phyloP scores from a whole-genome alignment of 202 grass and related monocot genomes.

The Musa balbisiana region DNA sequence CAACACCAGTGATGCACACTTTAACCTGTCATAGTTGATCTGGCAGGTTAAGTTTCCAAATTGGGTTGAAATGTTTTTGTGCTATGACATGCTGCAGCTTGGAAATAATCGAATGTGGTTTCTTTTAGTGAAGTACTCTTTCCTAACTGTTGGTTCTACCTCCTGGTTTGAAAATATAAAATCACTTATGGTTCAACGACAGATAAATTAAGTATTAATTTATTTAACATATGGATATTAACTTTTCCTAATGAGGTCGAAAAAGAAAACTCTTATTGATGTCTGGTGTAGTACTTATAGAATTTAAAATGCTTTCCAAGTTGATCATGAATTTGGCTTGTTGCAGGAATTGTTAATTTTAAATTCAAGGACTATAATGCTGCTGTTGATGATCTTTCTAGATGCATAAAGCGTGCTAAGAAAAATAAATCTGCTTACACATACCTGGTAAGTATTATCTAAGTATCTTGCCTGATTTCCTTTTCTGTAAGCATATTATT shows the following conservation, averaged over 20 bases:
- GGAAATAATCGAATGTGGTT: too few relatives aligned
- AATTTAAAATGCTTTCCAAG: not conserved
- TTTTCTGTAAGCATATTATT: constrained; percentile 7
- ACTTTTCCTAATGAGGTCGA: too few relatives aligned
- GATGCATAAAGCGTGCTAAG: constrained; percentile 78
- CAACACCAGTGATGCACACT: not conserved
- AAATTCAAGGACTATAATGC: constrained; percentile 97
- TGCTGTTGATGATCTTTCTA: constrained; percentile 72
- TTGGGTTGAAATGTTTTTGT: too few relatives aligned
- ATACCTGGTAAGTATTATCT: constrained; percentile 60
- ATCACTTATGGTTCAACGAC: not conserved
- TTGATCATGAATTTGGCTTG: not conserved
- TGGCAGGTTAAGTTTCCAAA: too few relatives aligned
- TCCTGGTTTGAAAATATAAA: not conserved
- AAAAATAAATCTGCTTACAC: constrained; percentile 97
- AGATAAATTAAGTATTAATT: not conserved
- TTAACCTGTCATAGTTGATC: too few relatives aligned
- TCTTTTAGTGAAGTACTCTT: not conserved
- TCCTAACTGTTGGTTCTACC: not conserved
- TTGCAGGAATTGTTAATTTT: constrained; percentile 94
- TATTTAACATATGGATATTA: not conserved
- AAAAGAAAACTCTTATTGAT: too few relatives aligned
- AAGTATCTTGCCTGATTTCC: not conserved
- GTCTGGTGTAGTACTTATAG: not conserved
- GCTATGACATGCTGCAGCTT: too few relatives aligned